Conservation (phyloP, 176 grass and related monocot genomes). For the Oryza glumipatula region DNA sequence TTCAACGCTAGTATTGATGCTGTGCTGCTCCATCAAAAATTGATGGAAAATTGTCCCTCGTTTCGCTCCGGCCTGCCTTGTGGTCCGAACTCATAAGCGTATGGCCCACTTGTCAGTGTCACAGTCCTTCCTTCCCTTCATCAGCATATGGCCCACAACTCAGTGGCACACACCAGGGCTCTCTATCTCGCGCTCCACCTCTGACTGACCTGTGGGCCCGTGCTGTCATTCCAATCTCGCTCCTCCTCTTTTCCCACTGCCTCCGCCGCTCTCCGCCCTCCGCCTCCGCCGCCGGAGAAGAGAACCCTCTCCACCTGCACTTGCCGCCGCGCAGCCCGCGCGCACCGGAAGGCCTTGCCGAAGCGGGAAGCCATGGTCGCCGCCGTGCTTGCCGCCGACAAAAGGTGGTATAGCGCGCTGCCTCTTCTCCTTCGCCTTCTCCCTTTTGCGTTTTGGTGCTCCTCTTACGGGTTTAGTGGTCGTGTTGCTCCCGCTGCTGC, state of each 20-base stretch:
- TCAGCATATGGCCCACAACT: neutral
- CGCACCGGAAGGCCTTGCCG: neutral
- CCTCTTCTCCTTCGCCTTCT: neutral
- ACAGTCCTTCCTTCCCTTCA: neutral
- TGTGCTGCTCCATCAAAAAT: neutral
- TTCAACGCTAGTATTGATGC: too few relatives aligned
- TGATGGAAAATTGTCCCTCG: too few relatives aligned
- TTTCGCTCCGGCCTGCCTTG: too few relatives aligned
- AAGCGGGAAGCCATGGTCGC: slow-evolving; percentile 27
- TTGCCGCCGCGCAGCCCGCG: too few relatives aligned
- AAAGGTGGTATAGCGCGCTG: neutral
- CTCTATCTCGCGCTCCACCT: neutral
- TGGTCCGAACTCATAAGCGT: too few relatives aligned
- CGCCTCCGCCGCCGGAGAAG: neutral
- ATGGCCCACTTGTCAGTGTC: neutral
- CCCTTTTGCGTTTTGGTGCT: neutral
- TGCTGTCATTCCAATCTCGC: neutral
- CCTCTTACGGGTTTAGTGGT: neutral
- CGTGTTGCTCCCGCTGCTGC: neutral
- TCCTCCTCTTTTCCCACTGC: neutral
- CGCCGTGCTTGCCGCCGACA: neutral
- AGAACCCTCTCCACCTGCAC: neutral
- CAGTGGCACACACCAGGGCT: neutral
- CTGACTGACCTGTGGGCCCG: neutral
- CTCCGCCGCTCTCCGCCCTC: neutral